Evolutionary conservation across 1,284 basidiomycete species (phyloP).

Genomic region (Meripilus lineatus): DNA sequence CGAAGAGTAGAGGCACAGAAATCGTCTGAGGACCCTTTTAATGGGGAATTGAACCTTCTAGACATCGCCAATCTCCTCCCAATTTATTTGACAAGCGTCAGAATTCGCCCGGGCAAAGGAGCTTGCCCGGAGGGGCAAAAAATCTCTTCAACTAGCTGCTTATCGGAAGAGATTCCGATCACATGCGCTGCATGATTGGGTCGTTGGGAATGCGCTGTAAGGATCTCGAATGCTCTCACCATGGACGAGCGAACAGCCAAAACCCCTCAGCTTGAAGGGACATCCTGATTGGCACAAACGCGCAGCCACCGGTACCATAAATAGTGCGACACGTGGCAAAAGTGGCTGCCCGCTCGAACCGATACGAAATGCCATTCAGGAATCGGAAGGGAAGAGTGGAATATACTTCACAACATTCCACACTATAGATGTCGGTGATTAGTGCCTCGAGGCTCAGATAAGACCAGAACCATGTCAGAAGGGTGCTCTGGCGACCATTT

Average conservation of each 20-base stretch:
- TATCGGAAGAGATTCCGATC: constrained; percentile 9
- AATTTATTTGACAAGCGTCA: not conserved
- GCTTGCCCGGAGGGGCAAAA: not conserved
- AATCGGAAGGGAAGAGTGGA: too few species aligned
- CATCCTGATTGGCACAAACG: too few species aligned
- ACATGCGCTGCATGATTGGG: constrained; percentile 28
- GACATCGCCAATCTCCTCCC: constrained; percentile 1
- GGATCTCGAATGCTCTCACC: constrained; percentile 5
- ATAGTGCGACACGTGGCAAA: too few species aligned
- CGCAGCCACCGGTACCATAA: too few species aligned
- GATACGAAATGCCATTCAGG: too few species aligned
- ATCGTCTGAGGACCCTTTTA: constrained; percentile 6
- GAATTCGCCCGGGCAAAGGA: not conserved
- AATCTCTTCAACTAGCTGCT: constrained; percentile 1
- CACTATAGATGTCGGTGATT: too few species aligned
- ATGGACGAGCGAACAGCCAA: constrained; percentile 30
- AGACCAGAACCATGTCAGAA: too few species aligned
- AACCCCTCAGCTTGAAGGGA: constrained; percentile 32
- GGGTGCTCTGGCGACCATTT: too few species aligned
- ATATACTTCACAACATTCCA: too few species aligned
- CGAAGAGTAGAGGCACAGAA: not conserved
- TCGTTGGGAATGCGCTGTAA: constrained; percentile 6
- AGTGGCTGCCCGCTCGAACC: too few species aligned
- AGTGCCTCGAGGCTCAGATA: too few species aligned
- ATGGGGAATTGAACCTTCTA: not conserved